Percentiles rank a stretch among this genome's conserved stretches.
Conservation (phyloP, 2,329 filamentous ascomycete species). For the Aschersonia sp. region DNA sequence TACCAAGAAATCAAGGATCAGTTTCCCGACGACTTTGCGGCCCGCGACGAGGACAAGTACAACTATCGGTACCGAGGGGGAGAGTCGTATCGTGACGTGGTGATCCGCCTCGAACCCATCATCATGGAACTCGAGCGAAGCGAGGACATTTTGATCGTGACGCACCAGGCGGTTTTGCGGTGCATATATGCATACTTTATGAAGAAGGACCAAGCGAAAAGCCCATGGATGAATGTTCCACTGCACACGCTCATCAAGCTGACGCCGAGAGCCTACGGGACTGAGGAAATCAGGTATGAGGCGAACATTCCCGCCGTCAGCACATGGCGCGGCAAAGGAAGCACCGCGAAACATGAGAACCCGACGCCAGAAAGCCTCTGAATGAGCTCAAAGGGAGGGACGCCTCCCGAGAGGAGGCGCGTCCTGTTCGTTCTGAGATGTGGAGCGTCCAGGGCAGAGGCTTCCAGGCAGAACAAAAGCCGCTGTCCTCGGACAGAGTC, state of each 20-base stretch:
- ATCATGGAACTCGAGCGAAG: slow-evolving; percentile 97
- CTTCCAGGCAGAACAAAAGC: too few relatives aligned
- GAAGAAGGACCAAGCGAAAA: slow-evolving; percentile 85
- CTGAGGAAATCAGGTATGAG: slow-evolving; percentile 73
- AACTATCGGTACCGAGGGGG: slow-evolving; percentile 97
- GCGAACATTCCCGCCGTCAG: slow-evolving; percentile 92
- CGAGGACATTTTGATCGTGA: slow-evolving; percentile 95
- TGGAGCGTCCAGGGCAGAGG: too few relatives aligned
- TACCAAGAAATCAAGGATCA: slow-evolving; percentile 86
- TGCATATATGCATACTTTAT: slow-evolving; percentile 99
- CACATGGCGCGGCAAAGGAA: slow-evolving; percentile 91
- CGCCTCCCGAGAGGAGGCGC: not conserved
- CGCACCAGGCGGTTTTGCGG: slow-evolving; percentile 87
- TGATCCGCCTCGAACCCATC: slow-evolving; percentile 93
- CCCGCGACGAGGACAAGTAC: slow-evolving; percentile 97
- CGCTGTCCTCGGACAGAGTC: too few relatives aligned
- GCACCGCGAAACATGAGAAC: slow-evolving; percentile 74
- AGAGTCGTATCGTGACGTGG: slow-evolving; percentile 90
- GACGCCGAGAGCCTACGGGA: slow-evolving; percentile 86
- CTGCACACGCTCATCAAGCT: slow-evolving; percentile 94
- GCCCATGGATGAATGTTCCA: slow-evolving; percentile 97
- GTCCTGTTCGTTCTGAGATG: too few relatives aligned
- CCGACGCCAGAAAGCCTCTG: slow-evolving; percentile 26
- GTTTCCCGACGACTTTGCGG: slow-evolving; percentile 88
- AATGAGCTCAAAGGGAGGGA: not conserved